These are phyloP conservation scores for Calonectria leucothoes DNA, from an alignment of 2,329 filamentous ascomycete species.

Conservation along the genomic window DNA sequence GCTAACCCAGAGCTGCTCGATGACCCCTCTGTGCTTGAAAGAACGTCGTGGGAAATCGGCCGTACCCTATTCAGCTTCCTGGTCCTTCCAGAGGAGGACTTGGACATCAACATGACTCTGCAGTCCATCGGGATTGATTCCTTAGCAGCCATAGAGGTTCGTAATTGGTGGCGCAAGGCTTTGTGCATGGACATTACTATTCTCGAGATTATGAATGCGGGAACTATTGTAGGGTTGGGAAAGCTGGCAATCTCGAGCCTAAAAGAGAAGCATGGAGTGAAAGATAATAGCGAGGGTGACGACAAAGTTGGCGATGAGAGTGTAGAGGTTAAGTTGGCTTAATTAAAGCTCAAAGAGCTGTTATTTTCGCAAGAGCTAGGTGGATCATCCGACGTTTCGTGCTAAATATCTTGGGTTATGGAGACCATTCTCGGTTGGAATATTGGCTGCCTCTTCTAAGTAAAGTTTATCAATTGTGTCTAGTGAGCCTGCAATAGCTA, in stretches of 20 bases:
- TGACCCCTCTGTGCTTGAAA: neutral
- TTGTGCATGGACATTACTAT: slow-evolving; percentile 34
- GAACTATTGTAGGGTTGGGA: neutral
- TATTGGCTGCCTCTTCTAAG: too few relatives aligned
- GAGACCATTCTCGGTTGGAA: too few relatives aligned
- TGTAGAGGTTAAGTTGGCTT: too few relatives aligned
- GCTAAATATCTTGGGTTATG: too few relatives aligned
- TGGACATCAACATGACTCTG: neutral
- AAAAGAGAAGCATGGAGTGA: neutral
- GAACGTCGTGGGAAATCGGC: neutral
- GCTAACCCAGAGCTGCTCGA: neutral
- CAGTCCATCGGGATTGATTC: slow-evolving; percentile 35
- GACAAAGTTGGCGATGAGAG: neutral
- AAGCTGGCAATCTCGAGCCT: neutral
- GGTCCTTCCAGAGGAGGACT: slow-evolving; percentile 10
- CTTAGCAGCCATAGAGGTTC: slow-evolving; percentile 38
- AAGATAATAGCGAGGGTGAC: neutral
- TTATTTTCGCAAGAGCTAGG: too few relatives aligned
- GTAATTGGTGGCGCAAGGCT: slow-evolving; percentile 35
- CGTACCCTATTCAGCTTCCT: slow-evolving; percentile 14
- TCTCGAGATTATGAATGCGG: slow-evolving; percentile 29
- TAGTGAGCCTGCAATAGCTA: too few relatives aligned
- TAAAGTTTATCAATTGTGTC: too few relatives aligned
- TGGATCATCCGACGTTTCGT: too few relatives aligned
- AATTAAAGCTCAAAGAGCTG: too few relatives aligned